Base-by-base conservation (phyloP, 2,329 filamentous ascomycete species). In the Hypoxylon sp. region DNA sequence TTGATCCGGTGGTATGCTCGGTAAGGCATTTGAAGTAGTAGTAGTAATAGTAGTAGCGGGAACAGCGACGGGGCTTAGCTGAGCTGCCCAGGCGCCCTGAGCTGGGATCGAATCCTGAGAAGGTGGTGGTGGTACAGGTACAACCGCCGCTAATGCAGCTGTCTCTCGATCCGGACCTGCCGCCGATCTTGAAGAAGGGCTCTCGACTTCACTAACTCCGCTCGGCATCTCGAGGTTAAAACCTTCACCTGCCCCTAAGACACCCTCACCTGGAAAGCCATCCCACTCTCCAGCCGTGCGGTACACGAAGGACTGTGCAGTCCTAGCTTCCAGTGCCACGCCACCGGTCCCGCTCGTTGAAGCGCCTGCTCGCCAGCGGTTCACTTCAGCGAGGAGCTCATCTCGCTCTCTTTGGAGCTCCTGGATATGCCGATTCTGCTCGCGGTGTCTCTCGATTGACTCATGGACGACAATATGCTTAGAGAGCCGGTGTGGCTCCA, bases 401-500 rank as follows among this genome's bases (percentile, higher is more conserved):
- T 73, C 72, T 41, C 73, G 70, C 62, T 73, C 73, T 19, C 67
- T 60, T n/a, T 72, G 65, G 30, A 69, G 62, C 51, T 70, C 62
- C 38, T 68, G 65, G 60, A 71, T 68, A 17, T 72, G 53, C 11
- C 61, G 67, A 25, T 77, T 75, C 41, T 77, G 72, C 9, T 72
- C 53, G 34, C 70, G 69, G 61, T 77, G 75, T 14, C 76, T 74
- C 2, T 76, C 55, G 58, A 81, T 80, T 59, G 77, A 76, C 65
- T 80, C 77, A 21, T 80, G 75, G 13, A 81, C 68, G 14, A 82
- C 79, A 17, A 80, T 74, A 43, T 82, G 80, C 58, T 82, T 82
- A 1, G 80, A 81, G 0, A 82, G 76, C 13, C 79, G 77, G 36
- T 75, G 75, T 17, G 79, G 74, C 19, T 82, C 79, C 1, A 73